Evolutionary conservation across 164 flowering plant genomes (phyloP), one percentile per base, ranked within the genome.

Genomic region (Echeveria elegans): DNA sequence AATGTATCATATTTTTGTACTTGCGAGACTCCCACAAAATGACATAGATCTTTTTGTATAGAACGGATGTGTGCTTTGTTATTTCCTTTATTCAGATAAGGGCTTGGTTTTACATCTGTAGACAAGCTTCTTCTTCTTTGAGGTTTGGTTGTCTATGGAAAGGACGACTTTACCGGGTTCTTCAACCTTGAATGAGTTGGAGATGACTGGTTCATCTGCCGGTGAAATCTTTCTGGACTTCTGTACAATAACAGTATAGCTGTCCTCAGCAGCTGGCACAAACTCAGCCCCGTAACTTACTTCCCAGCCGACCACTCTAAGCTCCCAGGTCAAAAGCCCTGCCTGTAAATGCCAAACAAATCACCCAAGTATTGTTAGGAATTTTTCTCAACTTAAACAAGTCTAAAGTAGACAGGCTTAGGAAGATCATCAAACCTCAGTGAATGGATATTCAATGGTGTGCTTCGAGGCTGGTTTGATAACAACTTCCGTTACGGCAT

Each of bases 131-230:
- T n/a, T n/a, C n/a, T n/a, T n/a, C n/a, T n/a, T n/a, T n/a, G n/a
- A n/a, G n/a, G n/a, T n/a, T n/a, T n/a, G n/a, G n/a, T 91, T 91
- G 67, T 91, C 90, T 8, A 91, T 70, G 66, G 89, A 83, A 68
- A 91, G 78, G 36, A 91, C 81, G 45, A 91, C 70, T 74, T 87
- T 89, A 21, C 97, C 97, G 2, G 87, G 74, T 41, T 89, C 96
- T 0, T 81, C 82, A 14, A 77, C 70, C 63, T 85, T 88, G 94
- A 78, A 91, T 82, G 80, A 82, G 73, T n/a, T n/a, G n/a, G n/a
- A n/a, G n/a, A n/a, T n/a, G n/a, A n/a, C n/a, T n/a, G n/a, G n/a
- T n/a, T n/a, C 97, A 36, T 89, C 95, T 0, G 84, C 19, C 0
- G 85, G 64, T 1, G 73, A 41, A 1, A 89, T 26, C 81, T 87